Percentiles rank a stretch among this genome's conserved stretches.
These are phyloP conservation scores for Penicillium fimorum DNA, from an alignment of 495 filamentous ascomycete genomes.

Conservation along the genomic window DNA sequence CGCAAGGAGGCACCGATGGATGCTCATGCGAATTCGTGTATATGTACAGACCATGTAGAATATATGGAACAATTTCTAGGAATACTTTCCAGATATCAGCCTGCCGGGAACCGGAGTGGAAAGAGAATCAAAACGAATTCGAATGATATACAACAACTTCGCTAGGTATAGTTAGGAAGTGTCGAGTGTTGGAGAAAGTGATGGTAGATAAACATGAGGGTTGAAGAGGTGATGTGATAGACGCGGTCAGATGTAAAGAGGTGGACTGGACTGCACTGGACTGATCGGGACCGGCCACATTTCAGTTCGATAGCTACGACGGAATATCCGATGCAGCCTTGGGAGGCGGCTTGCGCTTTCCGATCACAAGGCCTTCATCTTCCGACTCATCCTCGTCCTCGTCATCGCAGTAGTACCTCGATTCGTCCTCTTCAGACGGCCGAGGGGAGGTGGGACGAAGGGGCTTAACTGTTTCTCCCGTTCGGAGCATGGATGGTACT, in stretches of 20 bases:
- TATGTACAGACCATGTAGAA: conserved; percentile 33
- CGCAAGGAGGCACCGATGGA: background rate
- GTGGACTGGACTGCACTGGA: background rate
- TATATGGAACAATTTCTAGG: conserved; percentile 29
- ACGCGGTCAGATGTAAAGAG: background rate
- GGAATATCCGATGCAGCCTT: conserved; percentile 21
- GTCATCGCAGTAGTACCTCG: conserved; percentile 46
- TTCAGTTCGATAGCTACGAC: conserved; percentile 7
- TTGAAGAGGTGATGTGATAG: background rate
- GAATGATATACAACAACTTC: conserved; percentile 29
- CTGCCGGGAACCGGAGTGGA: conserved; percentile 3
- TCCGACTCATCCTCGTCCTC: conserved; percentile 51
- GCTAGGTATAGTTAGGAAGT: conserved; percentile 14
- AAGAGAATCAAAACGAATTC: conserved; percentile 8
- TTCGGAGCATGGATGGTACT: conserved; percentile 46
- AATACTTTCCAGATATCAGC: conserved; percentile 18
- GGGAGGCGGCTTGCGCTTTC: conserved; percentile 36
- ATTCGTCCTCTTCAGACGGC: conserved; percentile 40
- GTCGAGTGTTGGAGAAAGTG: conserved; percentile 13
- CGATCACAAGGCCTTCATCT: conserved; percentile 49
- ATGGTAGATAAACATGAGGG: background rate
- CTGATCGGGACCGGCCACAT: conserved; percentile 10
- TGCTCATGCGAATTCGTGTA: conserved; percentile 12
- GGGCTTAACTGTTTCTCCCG: conserved; percentile 47
- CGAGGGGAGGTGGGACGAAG: conserved; percentile 22